Base-by-base conservation (phyloP, 2,329 filamentous ascomycete genomes). In the Trichoderma atrobrunneum region DNA sequence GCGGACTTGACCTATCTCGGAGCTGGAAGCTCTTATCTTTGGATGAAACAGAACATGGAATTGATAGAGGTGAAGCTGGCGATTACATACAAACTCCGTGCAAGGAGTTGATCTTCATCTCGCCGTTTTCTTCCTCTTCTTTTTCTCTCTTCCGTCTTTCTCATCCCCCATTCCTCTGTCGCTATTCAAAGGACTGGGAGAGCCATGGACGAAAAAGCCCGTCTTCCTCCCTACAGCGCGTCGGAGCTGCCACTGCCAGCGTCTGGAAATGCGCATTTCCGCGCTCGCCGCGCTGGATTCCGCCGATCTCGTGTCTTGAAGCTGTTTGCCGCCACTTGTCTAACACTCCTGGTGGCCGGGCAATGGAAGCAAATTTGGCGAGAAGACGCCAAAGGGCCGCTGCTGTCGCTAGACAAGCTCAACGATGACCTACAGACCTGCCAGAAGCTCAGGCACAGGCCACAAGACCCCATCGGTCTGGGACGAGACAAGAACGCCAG, bases 401-500 rank as follows among this genome's bases (percentile, higher is more conserved):
- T 78, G 21, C 80, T 91, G 4, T 91, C 89, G 1, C 73, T 84
- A 26, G 80, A 85, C 60, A 86, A 84, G 75, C 82, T 92, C 26
- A 81, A 85, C 43, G 81, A 84, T 14, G 86, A 92, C 75, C 80
- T 90, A 26, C 82, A 82, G 18, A 85, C 84, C 2, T 92, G 90
- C 79, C 81, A 84, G 36, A 85, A 84, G 77, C 83, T 92, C 59
- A 86, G 83, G 43, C 80, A 81, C 60, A 87, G 85, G 75, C 89
- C 89, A 0, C 77, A 83, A 63, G 88, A 90, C 73, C 88, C 88
- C 1, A 83, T 83, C 43, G 88, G 88, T 24, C 77, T 82, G 5
- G 87, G 88, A 4, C 87, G 90, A 24, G 84, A 87, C 36, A 84
- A 84, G 75, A 92, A 90, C 78, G 88, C 88, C 24, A 86, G 90